Evolutionary conservation across 116 monocot genomes (phyloP).

Genomic region (Dioscorea cayenensis): DNA sequence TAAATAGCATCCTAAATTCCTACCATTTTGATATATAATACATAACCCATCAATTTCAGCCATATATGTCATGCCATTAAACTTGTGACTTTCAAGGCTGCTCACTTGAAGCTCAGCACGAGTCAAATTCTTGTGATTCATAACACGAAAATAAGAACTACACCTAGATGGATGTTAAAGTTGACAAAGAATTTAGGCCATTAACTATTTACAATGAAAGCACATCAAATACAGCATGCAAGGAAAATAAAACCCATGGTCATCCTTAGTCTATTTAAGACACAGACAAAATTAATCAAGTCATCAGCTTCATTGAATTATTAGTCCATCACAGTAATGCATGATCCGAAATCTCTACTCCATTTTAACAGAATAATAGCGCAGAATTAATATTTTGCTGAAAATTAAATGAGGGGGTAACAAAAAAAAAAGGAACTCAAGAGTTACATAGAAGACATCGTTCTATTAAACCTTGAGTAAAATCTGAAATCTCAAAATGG

Average conservation of each 20-base stretch:
- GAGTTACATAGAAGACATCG: constrained; percentile 4
- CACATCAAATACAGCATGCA: background rate
- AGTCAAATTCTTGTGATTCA: too few species aligned
- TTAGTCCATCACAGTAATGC: background rate
- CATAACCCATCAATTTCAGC: too few species aligned
- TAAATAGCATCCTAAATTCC: too few species aligned
- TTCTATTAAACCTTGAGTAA: constrained; percentile 15
- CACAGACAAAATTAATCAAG: background rate
- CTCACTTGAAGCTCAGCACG: too few species aligned
- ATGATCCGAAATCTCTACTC: background rate
- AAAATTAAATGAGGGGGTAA: background rate
- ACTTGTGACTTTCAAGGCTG: too few species aligned
- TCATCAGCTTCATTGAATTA: background rate
- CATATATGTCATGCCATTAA: too few species aligned
- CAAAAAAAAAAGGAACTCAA: background rate
- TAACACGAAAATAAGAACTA: too few species aligned
- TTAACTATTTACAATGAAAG: too few species aligned
- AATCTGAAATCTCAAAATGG: constrained; percentile 11
- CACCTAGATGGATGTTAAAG: too few species aligned
- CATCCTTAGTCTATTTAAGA: background rate
- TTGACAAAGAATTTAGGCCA: too few species aligned
- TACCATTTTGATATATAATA: too few species aligned
- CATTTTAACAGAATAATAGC: background rate
- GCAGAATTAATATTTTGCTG: background rate
- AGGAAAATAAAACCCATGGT: background rate